phyloP scores from a whole-genome alignment of 495 filamentous ascomycete species.

The Sabuloglossum arenarium region DNA sequence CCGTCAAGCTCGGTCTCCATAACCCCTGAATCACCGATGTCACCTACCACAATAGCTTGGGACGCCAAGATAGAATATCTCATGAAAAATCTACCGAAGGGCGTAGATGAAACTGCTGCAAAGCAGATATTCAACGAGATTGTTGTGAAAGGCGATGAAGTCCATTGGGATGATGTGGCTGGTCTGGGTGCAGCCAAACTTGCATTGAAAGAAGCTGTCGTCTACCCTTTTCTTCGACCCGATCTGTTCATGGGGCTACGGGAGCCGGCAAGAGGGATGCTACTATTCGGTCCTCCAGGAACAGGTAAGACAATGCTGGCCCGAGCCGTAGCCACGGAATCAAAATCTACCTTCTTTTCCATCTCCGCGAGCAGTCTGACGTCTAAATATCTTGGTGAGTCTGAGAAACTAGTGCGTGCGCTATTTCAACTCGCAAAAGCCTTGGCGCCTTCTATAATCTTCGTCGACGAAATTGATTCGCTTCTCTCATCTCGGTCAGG shows the following conservation, averaged over 20 bases:
- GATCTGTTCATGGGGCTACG: constrained; percentile 91
- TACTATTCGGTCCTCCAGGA: constrained; percentile 89
- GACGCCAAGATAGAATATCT: constrained; percentile 34
- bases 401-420: constrained; percentile 87
- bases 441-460: constrained; percentile 90
- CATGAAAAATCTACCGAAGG: constrained; percentile 54
- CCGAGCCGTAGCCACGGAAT: constrained; percentile 85
- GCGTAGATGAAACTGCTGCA: constrained; percentile 62
- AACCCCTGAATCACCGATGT: not conserved
- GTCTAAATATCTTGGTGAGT: constrained; percentile 91
- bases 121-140: constrained; percentile 93
- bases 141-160: constrained; percentile 82
- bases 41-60: constrained; percentile 12
- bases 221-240: constrained; percentile 91
- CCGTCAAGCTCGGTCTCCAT: constrained; percentile 13
- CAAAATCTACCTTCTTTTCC: constrained; percentile 89
- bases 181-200: constrained; percentile 80
- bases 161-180: constrained; percentile 88
- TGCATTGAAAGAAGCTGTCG: constrained; percentile 85
- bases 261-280: constrained; percentile 86
- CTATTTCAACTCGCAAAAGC: constrained; percentile 79
- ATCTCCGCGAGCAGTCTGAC: constrained; percentile 88
- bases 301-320: constrained; percentile 99
- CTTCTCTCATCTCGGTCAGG: constrained; percentile 69
- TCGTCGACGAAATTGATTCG: constrained; percentile 97